Evolutionary conservation across 1,139 yeast genomes (phyloP), one percentile per base, ranked within the genome.

Genomic region (Debaryomyces coudertii): DNA sequence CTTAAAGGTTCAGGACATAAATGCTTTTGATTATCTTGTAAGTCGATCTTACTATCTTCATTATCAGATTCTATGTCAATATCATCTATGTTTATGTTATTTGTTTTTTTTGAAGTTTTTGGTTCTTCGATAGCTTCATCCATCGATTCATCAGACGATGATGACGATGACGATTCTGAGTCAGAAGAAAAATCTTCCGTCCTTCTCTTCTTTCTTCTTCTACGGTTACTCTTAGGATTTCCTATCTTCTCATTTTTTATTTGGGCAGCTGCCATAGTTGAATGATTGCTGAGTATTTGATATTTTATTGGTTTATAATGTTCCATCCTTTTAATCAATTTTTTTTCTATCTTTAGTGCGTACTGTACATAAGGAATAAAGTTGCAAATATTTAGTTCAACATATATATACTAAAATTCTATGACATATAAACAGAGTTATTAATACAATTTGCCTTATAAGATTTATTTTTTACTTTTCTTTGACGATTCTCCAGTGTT

Each of bases 191-290:
- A 70, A 48, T 73, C 83, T 46, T 84, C 88, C 0, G 92, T 85
- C 82, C 92, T 85, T 80, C 90, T 83, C 80, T 84, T 85, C 77
- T 85, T 85, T 61, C 85, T 73, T 53, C 87, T 78, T 60, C 79
- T 67, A 46, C 76, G 68, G 48, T 24, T 41, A 36, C 43, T 46
- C 7, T 44, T 44, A 7, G 36, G 31, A 7, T 43, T 41, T n/a
- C 25, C 40, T 28, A 35, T 22, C 16, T 41, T 46, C 22, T 42
- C 47, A 27, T 44, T 47, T 25, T 43, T 44, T 6, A 45, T 39
- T 28, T 45, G 44, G 7, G 43, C 42, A 29, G 49, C 47, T 25
- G 40, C 46, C 39, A 33, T 40, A 12, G 12, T 14, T 11, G 12
- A 1, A 15, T 30, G 7, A 20, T 24, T 15, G 9, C 9, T 14